Base-by-base conservation (phyloP, 2,329 filamentous ascomycete species). In the Nemania serpens region DNA sequence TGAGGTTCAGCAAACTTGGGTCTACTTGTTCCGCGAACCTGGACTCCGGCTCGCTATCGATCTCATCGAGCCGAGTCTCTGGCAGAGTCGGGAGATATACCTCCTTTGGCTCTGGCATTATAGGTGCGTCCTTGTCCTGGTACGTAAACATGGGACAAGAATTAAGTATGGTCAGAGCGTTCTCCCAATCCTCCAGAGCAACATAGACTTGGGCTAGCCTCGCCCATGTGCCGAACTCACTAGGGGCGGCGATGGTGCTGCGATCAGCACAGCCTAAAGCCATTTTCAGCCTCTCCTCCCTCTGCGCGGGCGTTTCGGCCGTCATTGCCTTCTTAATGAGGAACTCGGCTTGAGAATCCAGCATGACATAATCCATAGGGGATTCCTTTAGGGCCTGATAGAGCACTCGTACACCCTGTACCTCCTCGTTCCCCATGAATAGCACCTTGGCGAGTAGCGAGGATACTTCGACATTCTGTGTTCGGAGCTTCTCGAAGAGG, bases 61-160 rank as follows among this genome's bases (percentile, higher is more conserved):
- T 97, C 73, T 99, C 95, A 69, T 99, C 95, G 55, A 97, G 86
- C 59, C 93, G 87, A 17, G 91, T 96, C 75, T 98, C 95, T 0
- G 90, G 84, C 54, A 98, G 83, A 15, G 94, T 91, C 0, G 95
- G 95, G 13, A 99, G 84, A 68, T 91, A 87, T 43, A 98, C 90
- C 58, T 93, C 91, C 69, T 90, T 89, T 0, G 95, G 93, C 72
- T 97, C 93, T 1, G 95, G 95, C 90, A 98, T 94, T 61, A 95
- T 79, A 3, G 95, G 95, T 5, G 93, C 90, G 74, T 99, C 95
- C 76, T 97, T 98, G 77, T 99, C 95, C 76, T 98, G 95, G 76
- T 99, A 98, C 6, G 95, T 99, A 76, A 99, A 99, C 95, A 99
- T 99, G 9, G 95, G 95, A 75, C 95, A 99, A 17, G 95, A 99